These are phyloP conservation scores for Pistacia atlantica DNA, from an alignment of 345 rosid species.

Conservation along the genomic window DNA sequence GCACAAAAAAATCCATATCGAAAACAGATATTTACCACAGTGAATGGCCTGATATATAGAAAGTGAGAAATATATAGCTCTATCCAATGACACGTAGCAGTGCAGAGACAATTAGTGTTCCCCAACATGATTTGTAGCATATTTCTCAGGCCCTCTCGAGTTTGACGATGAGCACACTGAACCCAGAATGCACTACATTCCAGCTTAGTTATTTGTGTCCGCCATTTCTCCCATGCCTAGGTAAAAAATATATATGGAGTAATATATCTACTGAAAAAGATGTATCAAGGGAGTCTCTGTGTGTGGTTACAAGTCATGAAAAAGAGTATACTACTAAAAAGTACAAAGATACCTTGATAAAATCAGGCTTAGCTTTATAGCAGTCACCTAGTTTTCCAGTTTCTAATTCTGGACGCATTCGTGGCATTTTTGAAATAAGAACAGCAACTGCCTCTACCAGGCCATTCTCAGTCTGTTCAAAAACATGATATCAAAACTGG, in stretches of 20 bases:
- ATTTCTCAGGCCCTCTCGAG: constrained; percentile 88
- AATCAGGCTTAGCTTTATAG: constrained; percentile 83
- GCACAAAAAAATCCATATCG: not conserved
- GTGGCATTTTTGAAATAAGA: constrained; percentile 92
- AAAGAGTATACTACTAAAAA: constrained; percentile 4
- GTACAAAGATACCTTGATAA: constrained; percentile 72
- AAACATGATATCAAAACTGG: constrained; percentile 21
- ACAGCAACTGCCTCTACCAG: constrained; percentile 93
- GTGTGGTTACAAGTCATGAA: not conserved
- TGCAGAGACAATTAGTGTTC: constrained; percentile 51
- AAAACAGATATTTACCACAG: constrained; percentile 50
- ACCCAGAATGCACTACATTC: constrained; percentile 87
- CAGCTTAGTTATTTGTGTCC: constrained; percentile 76
- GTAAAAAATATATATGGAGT: constrained; percentile 12
- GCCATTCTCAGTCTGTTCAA: constrained; percentile 86
- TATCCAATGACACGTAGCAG: constrained; percentile 74
- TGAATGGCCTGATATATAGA: constrained; percentile 84
- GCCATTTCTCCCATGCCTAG: constrained; percentile 98
- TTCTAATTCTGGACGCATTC: constrained; percentile 71
- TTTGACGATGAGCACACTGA: constrained; percentile 78
- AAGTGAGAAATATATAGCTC: constrained; percentile 83
- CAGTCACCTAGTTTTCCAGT: constrained; percentile 81
- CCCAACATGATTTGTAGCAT: constrained; percentile 91
- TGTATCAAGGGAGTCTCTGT: not conserved
- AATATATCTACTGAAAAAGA: not conserved